Evolutionary conservation across 1,284 basidiomycete species (phyloP), one percentile per base, ranked within the genome.

Genomic region (Polyporus tsugae): DNA sequence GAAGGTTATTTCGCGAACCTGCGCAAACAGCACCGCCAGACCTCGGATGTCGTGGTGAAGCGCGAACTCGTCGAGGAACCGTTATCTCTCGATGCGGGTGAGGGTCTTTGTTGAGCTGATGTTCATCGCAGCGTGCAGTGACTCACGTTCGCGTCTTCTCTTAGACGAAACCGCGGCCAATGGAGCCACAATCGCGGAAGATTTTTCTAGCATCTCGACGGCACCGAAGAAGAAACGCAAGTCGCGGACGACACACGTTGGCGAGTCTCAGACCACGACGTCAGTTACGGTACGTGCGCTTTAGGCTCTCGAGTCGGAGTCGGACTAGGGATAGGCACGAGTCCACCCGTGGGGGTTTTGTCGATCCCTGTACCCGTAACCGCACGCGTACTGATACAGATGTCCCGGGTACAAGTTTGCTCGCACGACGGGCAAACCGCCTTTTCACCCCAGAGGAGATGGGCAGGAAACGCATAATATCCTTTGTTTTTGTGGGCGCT

Each of bases 41-140:
- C 55, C 6, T n/a, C 35, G 17, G 29, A 19, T 19, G 33, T 58
- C 17, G 19, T n/a, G 19, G 55, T 58, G 17, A 58, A 58, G 35
- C 55, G 55, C 17, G 55, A 58, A 19, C 55, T 58, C 35, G 55
- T 58, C 35, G 55, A 58, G 55, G 33, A 17, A 19, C 55, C 55
- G 4, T n/a, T 58, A 9, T 33, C 55, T n/a, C n/a, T 55, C 2
- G 15, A 10, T 33, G 29, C 15, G 0, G 17, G 52, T 29, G 7
- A 52, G 25, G 3, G 25, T 17, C 15, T 58, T 1, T 38, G 6
- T 19, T 22, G 55, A 3, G 35, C 35, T n/a, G 2, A 13, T 6
- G 9, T 0, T 35, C 55, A 9, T 1, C 7, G 35, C 35, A 33
- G 15, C 11, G 10, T 4, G 41, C n/a, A n/a, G n/a, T n/a, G n/a